These are phyloP conservation scores for Mollisiaceae sp. DNA, from an alignment of 2,329 filamentous ascomycete genomes.

Conservation along the genomic window DNA sequence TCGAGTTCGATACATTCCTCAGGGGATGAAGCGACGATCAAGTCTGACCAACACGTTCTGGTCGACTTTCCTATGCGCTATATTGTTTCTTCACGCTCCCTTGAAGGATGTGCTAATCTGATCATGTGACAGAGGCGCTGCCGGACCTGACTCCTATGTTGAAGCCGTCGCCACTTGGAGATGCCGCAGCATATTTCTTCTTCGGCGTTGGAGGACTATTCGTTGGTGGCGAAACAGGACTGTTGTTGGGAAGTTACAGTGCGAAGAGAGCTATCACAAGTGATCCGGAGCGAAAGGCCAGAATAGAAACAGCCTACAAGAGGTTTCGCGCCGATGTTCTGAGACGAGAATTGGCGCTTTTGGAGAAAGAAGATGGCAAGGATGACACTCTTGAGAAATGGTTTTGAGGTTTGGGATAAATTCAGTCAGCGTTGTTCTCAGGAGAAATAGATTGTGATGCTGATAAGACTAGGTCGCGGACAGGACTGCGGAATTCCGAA, in stretches of 20 bases:
- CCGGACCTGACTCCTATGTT: slow-evolving; percentile 65
- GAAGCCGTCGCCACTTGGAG: slow-evolving; percentile 61
- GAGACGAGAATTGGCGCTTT: slow-evolving; percentile 58
- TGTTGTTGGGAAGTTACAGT: slow-evolving; percentile 60
- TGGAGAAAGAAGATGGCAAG: slow-evolving; percentile 51
- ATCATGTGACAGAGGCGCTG: slow-evolving; percentile 54
- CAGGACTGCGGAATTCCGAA: neutral
- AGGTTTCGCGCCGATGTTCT: slow-evolving; percentile 68
- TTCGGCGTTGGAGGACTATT: slow-evolving; percentile 66
- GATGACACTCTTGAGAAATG: slow-evolving; percentile 6
- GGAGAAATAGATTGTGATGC: neutral
- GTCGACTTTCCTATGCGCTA: neutral
- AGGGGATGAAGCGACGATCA: neutral
- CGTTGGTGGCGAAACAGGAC: slow-evolving; percentile 66
- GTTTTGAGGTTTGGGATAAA: neutral
- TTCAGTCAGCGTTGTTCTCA: neutral
- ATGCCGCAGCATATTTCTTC: slow-evolving; percentile 66
- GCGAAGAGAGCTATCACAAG: slow-evolving; percentile 57
- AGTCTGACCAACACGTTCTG: neutral
- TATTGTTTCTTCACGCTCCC: neutral
- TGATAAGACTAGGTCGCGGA: neutral
- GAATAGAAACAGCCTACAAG: slow-evolving; percentile 68
- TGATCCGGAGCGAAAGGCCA: slow-evolving; percentile 57
- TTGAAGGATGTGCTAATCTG: neutral
- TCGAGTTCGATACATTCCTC: neutral